A percentile compares a stretch with the other conserved stretches of the same genome.
Conservation (phyloP, 441 rosid genomes). For the Euphorbia celastroides region DNA sequence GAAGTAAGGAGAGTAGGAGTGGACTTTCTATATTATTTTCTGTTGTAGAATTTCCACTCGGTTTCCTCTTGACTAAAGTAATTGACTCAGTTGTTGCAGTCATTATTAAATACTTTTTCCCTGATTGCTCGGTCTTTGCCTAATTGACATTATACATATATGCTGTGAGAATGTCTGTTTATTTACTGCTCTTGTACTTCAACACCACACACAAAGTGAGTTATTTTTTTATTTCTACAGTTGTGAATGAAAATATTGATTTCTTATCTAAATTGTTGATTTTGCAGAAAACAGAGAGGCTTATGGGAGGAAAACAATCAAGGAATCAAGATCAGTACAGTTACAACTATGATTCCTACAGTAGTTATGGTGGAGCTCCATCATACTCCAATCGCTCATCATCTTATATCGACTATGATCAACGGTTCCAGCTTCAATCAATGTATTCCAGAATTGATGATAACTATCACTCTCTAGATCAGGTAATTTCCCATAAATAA, state of each 20-base stretch:
- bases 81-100: neutral
- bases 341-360: neutral
- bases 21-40: neutral
- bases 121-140: neutral
- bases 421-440: constrained; percentile 20
- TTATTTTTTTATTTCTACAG: too few relatives aligned
- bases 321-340: constrained; percentile 4
- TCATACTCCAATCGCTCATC: constrained; percentile 18
- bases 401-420: constrained; percentile 15
- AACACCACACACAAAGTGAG: neutral
- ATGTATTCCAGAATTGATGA: constrained; percentile 31
- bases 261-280: neutral
- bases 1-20: neutral
- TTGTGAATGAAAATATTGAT: too few relatives aligned
- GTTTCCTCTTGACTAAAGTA: neutral
- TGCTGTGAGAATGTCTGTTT: neutral
- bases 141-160: neutral
- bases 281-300: neutral
- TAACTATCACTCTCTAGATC: constrained; percentile 30
- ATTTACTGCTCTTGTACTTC: neutral
- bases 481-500: constrained; percentile 20
- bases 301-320: constrained; percentile 27
- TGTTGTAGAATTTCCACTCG: neutral
- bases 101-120: too few relatives aligned
- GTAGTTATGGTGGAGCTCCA: constrained; percentile 1